Evolutionary conservation across 2,329 filamentous ascomycete genomes (phyloP), one percentile per base, ranked within the genome.

Genomic region (Grosmannia penicillata): DNA sequence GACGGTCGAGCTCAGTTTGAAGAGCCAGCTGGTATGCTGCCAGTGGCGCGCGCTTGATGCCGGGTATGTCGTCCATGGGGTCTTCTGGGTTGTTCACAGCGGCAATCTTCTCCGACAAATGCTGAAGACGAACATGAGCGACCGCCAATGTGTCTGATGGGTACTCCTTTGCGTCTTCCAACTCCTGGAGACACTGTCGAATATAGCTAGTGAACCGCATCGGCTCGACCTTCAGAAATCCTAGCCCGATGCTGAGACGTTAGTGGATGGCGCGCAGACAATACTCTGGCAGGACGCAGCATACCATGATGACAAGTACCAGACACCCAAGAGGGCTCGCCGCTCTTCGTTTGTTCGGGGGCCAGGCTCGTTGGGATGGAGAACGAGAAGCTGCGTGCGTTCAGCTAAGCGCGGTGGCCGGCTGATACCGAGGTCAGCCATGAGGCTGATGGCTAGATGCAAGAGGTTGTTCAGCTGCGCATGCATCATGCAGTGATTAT

Each of bases 401-500:
- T 70, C 65, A 3, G 58, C 55, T 4, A 59, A 37, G 1, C 52
- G 57, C 0, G 65, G 60, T 4, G 54, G 51, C 7, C 55, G 55
- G 32, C 62, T 63, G 11, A 74, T 48, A 3, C 61, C 62, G 26
- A 72, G 48, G 38, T 70, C 68, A 0, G 58, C 58, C 8, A 62
- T 53, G 2, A 72, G 56, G 5, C 62, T 66, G 11, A 58, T 51
- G 1, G 68, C 63, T 17, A 75, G 45, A 8, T 63, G 57, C 3
- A 72, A 49, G 4, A 73, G 52, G 37, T 67, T 70, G 46, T 63
- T 62, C 11, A 73, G 49, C 42, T 73, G 70, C 1, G 61, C 57
- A 37, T 72, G 68, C 49, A 65, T 57, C 43, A 69, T 59, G 45
- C 67, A 71, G 47, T 72, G 68, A 36, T 71, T 65, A 33, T 72